phyloP scores from a whole-genome alignment of 148 eudicot genomes.

The Vaccinium macrocarpon region DNA sequence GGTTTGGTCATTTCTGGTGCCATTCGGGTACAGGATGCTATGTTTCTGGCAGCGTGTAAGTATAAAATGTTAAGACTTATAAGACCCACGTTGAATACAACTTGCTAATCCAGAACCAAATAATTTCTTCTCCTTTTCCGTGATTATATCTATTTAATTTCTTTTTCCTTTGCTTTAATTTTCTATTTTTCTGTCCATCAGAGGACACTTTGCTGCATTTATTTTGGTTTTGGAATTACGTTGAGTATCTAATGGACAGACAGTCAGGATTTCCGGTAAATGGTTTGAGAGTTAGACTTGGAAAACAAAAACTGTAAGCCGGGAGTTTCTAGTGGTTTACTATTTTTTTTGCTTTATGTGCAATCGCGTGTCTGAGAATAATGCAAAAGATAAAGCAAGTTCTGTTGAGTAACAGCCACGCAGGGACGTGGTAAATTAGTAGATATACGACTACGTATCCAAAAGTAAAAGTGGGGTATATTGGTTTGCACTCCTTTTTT shows the following conservation, averaged over 20 bases:
- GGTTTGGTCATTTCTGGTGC: constrained; percentile 92
- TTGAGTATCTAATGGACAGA: neutral
- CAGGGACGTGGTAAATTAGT: neutral
- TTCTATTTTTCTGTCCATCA: neutral
- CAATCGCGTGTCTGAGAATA: neutral
- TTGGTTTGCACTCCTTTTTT: neutral
- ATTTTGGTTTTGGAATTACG: neutral
- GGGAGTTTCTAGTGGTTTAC: neutral
- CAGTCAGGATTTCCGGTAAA: neutral
- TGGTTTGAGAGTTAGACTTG: neutral
- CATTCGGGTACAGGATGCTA: constrained; percentile 81
- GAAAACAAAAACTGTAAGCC: neutral
- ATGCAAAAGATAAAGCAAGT: neutral
- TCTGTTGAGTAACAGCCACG: neutral
- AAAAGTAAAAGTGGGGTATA: neutral
- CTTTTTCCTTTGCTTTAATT: neutral
- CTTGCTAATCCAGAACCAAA: neutral
- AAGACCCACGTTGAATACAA: neutral
- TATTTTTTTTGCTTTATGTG: neutral
- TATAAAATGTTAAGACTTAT: constrained; percentile 6
- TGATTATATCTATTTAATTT: neutral
- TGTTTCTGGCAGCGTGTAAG: constrained; percentile 93
- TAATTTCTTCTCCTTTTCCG: neutral
- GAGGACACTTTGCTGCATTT: neutral
- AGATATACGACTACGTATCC: neutral